Percentiles rank a stretch among this genome's conserved stretches.
Evolutionary conservation across 2,329 filamentous ascomycete species (phyloP).

Genomic region (Fusarium solani-melongenae): DNA sequence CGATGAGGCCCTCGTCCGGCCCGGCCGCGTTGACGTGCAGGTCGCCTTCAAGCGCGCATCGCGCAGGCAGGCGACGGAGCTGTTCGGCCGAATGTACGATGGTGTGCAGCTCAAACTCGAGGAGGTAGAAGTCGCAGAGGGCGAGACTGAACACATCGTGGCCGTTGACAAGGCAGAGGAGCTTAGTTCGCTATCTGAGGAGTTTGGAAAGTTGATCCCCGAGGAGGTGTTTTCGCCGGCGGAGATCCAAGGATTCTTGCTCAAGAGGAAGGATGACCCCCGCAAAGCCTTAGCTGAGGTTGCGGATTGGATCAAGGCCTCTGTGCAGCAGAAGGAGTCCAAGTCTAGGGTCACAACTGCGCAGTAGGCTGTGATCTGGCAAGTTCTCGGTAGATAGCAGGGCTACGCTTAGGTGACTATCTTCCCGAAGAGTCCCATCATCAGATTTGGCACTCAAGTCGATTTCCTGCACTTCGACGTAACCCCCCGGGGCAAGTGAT

Average conservation of each 20-base stretch:
- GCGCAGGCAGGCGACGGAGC: neutral
- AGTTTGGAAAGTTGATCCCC: neutral
- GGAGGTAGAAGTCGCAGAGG: neutral
- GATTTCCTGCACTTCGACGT: neutral
- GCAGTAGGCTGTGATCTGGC: neutral
- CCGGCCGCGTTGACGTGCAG: neutral
- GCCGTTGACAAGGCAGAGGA: neutral
- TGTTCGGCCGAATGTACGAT: neutral
- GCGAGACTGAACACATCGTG: neutral
- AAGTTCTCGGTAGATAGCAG: too few relatives aligned
- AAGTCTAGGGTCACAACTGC: neutral
- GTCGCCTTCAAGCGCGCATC: neutral
- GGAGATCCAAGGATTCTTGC: neutral
- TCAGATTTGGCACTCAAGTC: neutral
- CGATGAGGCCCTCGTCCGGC: neutral
- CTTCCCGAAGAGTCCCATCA: neutral
- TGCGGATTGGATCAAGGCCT: neutral
- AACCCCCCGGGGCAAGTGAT: neutral
- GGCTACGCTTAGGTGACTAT: too few relatives aligned
- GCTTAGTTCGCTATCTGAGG: neutral
- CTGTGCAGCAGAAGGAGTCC: neutral
- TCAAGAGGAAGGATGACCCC: neutral
- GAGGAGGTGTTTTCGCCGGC: neutral
- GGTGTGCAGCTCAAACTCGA: neutral
- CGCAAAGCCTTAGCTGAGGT: neutral